Evolutionary conservation across 129 eudicot species (phyloP).

Genomic region (Tanacetum coccineum): DNA sequence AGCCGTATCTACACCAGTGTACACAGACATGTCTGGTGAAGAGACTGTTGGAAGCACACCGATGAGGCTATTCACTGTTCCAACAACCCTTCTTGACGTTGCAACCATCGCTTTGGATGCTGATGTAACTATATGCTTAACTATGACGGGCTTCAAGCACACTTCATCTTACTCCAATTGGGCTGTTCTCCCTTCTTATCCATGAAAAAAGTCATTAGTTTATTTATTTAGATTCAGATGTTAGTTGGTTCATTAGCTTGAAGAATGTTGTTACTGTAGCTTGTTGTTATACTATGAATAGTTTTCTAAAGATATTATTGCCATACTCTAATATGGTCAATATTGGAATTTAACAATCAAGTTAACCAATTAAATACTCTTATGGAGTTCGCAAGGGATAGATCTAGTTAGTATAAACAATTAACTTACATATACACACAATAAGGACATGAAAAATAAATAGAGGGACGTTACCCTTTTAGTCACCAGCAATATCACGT

Average conservation of each 20-base stretch:
- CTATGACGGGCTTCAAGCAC: conserved; percentile 34
- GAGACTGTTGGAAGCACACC: conserved; percentile 78
- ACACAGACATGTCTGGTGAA: conserved; percentile 56
- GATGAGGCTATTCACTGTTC: conserved; percentile 29
- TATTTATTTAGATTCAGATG: neutral
- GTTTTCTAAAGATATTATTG: conserved; percentile 6
- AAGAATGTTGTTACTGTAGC: conserved; percentile 17
- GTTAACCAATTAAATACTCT: too few species aligned
- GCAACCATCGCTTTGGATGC: neutral
- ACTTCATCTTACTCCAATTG: conserved; percentile 39
- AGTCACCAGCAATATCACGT: too few species aligned
- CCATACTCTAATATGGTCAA: conserved; percentile 3
- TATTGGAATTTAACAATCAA: too few species aligned
- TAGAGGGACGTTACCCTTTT: too few species aligned
- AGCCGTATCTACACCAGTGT: conserved; percentile 27
- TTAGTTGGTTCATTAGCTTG: neutral
- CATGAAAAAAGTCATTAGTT: conserved; percentile 26
- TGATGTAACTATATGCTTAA: conserved; percentile 47
- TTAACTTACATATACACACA: too few species aligned
- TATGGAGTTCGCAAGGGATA: too few species aligned
- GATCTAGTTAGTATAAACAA: too few species aligned
- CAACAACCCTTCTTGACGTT: conserved; percentile 8
- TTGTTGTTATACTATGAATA: neutral
- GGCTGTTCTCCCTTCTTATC: conserved; percentile 52
- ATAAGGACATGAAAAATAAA: too few species aligned